phyloP scores from a whole-genome alignment of 768 basidiomycete genomes.

The Leccinum pellstonianum region DNA sequence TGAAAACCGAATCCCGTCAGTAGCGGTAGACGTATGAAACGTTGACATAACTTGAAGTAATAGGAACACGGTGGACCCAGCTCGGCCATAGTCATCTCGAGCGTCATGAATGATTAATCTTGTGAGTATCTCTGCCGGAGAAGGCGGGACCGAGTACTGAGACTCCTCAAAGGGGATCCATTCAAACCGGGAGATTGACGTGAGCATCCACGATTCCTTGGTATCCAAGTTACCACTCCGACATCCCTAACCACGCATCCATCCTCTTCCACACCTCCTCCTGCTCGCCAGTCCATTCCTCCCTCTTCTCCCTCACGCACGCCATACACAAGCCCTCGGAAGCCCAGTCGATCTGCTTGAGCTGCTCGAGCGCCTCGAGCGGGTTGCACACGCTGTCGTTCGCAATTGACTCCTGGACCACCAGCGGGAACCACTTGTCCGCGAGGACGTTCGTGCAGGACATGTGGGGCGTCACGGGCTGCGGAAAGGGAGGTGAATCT shows the following conservation, averaged over 20 bases:
- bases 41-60: too few relatives aligned
- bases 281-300: slow-evolving; percentile 68
- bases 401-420: slow-evolving; percentile 65
- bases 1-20: too few relatives aligned
- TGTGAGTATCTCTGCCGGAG: too few relatives aligned
- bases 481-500: background rate
- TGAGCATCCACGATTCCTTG: too few relatives aligned
- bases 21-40: too few relatives aligned
- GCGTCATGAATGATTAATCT: too few relatives aligned
- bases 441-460: slow-evolving; percentile 70
- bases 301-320: slow-evolving; percentile 57
- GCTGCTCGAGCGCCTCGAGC: slow-evolving; percentile 63
- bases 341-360: slow-evolving; percentile 60
- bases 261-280: slow-evolving; percentile 56
- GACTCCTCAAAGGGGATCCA: too few relatives aligned
- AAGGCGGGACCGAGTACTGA: too few relatives aligned
- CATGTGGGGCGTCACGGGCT: slow-evolving; percentile 67
- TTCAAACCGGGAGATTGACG: too few relatives aligned
- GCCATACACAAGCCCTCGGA: slow-evolving; percentile 54
- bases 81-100: too few relatives aligned
- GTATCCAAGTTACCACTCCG: too few relatives aligned
- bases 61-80: too few relatives aligned
- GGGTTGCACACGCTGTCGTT: slow-evolving; percentile 66
- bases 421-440: slow-evolving; percentile 66
- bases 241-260: slow-evolving; percentile 51